Base-by-base conservation (phyloP, 1,284 basidiomycete genomes). In the Peniophora sp. region DNA sequence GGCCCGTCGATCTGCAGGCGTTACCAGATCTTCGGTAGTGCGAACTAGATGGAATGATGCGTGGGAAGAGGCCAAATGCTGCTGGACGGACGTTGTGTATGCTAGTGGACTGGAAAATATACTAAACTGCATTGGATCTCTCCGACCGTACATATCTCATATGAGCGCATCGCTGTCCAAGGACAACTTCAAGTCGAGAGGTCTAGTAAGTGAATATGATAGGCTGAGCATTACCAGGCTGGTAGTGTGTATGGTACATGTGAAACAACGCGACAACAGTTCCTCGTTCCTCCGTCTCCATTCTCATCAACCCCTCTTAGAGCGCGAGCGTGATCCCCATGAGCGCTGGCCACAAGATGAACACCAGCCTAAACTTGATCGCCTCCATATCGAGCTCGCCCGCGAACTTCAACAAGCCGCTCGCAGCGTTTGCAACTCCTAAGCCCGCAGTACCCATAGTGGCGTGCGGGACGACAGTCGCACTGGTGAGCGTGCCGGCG, bases 1-100 rank as follows among this genome's bases (percentile, higher is more conserved):
- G 95, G 96, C 15, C 95, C 96, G 9, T 93, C 90, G 63, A 95
- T 98, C 60, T 94, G 93, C 72, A 81, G 94, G 63, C 77, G 93
- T 61, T 96, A 96, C 77, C 88, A 92, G 66, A 94, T 96, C 56
- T 96, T 96, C 65, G 93, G 92, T 52, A 92, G 88, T 64, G 89
- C 90, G 43, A 87, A 85, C 45, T 93, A 77, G 55, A 59, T 32
- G 24, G 50, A 43, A 23, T 44, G 46, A 35, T 48, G 12, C 12
- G 22, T 50, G 52, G 49, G 37, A 41, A 41, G 37, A 20, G 18
- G 37, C 5, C 32, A 17, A 27, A 36, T 15, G 47, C 15, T 24
- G 20, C 20, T n/a, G 23, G 39, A 41, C 23, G 43, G 43, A 45
- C 10, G 20, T 22, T 24, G 43, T 45, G 43, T 45, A 45, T 45